These are phyloP conservation scores for Cytospora schulzeri DNA, from an alignment of 2,329 filamentous ascomycete species.

Conservation along the genomic window DNA sequence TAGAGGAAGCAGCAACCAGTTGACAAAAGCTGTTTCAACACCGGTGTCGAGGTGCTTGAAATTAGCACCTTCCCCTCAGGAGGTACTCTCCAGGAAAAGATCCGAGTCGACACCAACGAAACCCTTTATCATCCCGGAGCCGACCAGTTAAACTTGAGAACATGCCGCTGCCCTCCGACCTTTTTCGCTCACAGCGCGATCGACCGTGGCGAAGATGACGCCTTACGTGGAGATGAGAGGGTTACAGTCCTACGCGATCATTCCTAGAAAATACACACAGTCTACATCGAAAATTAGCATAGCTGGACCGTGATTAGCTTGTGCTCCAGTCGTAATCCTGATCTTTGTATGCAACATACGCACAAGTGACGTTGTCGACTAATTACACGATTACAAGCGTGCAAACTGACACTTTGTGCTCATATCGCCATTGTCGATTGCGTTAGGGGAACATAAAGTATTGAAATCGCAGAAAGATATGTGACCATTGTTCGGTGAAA, in stretches of 20 bases:
- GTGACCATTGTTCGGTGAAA: conserved; percentile 31
- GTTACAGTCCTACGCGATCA: conserved; percentile 30
- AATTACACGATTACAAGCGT: conserved; percentile 29
- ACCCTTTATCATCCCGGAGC: conserved; percentile 28
- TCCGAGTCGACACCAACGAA: conserved; percentile 21
- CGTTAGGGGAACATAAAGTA: conserved; percentile 28
- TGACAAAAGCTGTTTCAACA: conserved; percentile 22
- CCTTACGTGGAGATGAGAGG: conserved; percentile 18
- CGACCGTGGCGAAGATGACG: conserved; percentile 25
- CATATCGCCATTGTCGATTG: conserved; percentile 28
- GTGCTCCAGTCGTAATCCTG: conserved; percentile 30
- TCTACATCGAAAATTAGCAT: conserved; percentile 27
- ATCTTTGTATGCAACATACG: conserved; percentile 29
- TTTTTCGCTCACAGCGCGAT: conserved; percentile 30
- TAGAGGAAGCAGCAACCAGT: conserved; percentile 24
- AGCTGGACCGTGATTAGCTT: conserved; percentile 30
- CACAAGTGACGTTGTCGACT: conserved; percentile 27
- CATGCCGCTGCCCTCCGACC: conserved; percentile 29
- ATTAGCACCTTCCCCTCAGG: conserved; percentile 21
- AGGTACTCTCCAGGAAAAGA: conserved; percentile 24
- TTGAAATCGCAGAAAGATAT: conserved; percentile 27
- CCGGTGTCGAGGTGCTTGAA: conserved; percentile 29
- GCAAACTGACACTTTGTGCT: conserved; percentile 1
- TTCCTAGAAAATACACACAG: conserved; percentile 30
- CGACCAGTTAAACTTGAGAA: conserved; percentile 25